Conservation (phyloP, 2,329 filamentous ascomycete genomes). For the Magnaporthiopsis incrustans region DNA sequence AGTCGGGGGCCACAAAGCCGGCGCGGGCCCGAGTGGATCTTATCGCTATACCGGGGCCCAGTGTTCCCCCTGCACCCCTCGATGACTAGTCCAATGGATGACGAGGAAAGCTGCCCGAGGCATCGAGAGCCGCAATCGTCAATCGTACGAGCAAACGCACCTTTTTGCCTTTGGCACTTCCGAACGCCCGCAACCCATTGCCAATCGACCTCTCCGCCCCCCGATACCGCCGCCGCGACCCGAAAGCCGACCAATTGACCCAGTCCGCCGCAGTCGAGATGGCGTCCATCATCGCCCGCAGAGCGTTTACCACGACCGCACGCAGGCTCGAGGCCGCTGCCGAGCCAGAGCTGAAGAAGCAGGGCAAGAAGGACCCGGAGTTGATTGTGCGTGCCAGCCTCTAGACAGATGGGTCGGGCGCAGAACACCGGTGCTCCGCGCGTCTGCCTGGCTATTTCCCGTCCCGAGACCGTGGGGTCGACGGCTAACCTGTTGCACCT, state of each 20-base stretch:
- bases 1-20: background rate
- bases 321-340: constrained; percentile 39
- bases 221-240: background rate
- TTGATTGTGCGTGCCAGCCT: constrained; percentile 32
- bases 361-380: constrained; percentile 48
- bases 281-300: constrained; percentile 49
- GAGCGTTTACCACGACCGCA: constrained; percentile 45
- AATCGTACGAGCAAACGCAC: background rate
- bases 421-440: background rate
- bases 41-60: background rate
- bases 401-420: background rate
- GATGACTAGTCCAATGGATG: too few relatives aligned
- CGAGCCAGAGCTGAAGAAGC: constrained; percentile 44
- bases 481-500: background rate
- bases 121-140: background rate
- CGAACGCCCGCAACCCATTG: background rate
- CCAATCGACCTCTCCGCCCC: background rate
- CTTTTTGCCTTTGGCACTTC: background rate
- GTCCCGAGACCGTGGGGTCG: background rate
- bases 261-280: constrained; percentile 24
- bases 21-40: background rate
- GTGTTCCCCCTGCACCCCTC: background rate
- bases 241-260: background rate
- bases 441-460: background rate
- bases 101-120: background rate